Evolutionary conservation across 345 rosid genomes (phyloP).

Genomic region (Melaleuca alternifolia): DNA sequence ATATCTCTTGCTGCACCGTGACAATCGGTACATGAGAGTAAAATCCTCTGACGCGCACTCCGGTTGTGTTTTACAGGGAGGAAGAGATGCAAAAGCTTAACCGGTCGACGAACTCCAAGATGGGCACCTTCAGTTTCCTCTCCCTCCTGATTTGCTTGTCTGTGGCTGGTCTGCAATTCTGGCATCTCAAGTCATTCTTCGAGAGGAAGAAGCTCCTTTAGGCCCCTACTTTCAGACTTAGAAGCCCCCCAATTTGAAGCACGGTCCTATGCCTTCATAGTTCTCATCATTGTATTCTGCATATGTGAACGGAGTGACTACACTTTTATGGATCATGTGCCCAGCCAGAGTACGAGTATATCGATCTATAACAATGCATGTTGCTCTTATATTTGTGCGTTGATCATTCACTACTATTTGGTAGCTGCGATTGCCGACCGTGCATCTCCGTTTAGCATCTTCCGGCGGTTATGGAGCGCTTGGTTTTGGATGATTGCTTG

Average conservation of each 20-base stretch:
- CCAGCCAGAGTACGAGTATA: background rate
- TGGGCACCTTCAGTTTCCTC: slow-evolving; percentile 48
- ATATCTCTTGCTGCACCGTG: background rate
- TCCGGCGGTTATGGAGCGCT: background rate
- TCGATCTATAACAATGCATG: background rate
- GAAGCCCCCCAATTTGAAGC: background rate
- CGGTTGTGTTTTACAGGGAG: slow-evolving; percentile 29
- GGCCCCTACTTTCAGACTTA: background rate
- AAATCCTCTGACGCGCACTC: background rate
- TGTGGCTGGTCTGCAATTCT: slow-evolving; percentile 63
- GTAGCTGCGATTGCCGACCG: too few species aligned
- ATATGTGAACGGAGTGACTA: background rate
- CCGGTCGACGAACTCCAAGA: slow-evolving; percentile 48
- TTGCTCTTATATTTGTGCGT: background rate
- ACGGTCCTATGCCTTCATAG: background rate
- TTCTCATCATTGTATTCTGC: background rate
- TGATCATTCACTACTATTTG: too few species aligned
- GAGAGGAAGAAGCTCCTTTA: slow-evolving; percentile 81
- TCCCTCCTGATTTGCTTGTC: slow-evolving; percentile 61
- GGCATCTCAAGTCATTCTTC: slow-evolving; percentile 86
- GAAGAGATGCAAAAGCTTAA: slow-evolving; percentile 81
- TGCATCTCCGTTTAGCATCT: background rate
- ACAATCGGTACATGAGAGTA: background rate
- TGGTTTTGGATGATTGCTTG: too few species aligned
- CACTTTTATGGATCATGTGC: background rate